Evolutionary conservation across 495 filamentous ascomycete species (phyloP).

Genomic region (Aspergillus nanangensis): DNA sequence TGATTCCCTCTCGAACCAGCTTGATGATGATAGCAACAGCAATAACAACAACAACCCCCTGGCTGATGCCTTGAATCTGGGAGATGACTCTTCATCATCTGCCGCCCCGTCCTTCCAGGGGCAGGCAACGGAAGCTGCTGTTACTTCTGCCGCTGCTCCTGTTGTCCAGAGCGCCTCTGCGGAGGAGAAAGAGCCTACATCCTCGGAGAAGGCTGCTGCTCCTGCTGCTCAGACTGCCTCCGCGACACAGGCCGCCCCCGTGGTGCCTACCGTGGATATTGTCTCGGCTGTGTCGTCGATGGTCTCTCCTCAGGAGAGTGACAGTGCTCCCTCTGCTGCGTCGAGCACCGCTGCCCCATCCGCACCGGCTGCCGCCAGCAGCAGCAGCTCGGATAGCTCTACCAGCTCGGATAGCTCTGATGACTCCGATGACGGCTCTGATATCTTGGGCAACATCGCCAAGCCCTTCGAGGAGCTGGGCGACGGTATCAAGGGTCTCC

Average conservation of each 20-base stretch:
- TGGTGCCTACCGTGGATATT: not conserved
- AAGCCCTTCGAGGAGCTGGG: constrained; percentile 8
- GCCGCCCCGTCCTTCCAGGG: not conserved
- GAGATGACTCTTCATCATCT: not conserved
- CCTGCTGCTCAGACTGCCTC: not conserved
- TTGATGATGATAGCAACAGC: not conserved
- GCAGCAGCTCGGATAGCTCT: no score
- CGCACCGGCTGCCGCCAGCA: no score
- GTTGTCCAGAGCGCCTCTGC: no score
- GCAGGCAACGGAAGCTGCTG: not conserved
- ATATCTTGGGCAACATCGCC: not conserved
- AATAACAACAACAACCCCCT: not conserved
- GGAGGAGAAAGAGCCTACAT: no score
- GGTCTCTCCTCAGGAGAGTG: not conserved
- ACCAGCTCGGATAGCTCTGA: no score
- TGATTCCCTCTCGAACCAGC: not conserved
- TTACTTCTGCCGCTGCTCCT: not conserved
- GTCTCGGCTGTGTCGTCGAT: not conserved
- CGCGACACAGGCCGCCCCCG: not conserved
- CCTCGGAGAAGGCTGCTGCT: no score
- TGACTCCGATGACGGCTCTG: no score
- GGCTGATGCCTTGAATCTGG: not conserved
- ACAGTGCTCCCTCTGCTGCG: not conserved
- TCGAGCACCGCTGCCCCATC: no score
- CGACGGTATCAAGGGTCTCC: constrained; percentile 15